Percentiles rank a stretch among this genome's conserved stretches.
Evolutionary conservation across 306 rosid genomes (phyloP).

Genomic region (Quercus agrifolia): DNA sequence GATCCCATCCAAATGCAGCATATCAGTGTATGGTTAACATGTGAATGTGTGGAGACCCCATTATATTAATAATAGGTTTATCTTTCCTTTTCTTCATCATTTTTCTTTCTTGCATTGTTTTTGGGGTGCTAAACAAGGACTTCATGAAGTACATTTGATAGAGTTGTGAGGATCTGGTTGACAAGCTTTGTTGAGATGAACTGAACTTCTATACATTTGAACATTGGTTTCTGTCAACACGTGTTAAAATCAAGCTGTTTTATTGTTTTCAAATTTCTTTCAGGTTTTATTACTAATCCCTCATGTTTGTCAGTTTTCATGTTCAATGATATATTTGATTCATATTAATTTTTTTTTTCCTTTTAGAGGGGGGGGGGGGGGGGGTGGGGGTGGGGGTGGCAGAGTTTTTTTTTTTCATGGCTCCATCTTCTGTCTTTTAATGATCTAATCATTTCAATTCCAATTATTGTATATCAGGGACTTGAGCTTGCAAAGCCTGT

Average conservation of each 20-base stretch:
- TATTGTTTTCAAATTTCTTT: neutral
- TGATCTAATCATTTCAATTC: conserved; percentile 8
- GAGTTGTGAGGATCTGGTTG: neutral
- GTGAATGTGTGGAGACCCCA: neutral
- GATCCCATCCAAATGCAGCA: neutral
- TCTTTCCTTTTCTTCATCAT: neutral
- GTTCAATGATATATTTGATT: neutral
- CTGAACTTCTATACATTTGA: neutral
- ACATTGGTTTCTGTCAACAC: neutral
- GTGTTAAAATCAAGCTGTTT: neutral
- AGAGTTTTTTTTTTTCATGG: neutral
- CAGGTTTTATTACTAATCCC: neutral
- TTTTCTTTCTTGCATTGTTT: neutral
- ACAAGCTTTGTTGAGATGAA: too few species aligned
- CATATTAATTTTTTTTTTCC: neutral
- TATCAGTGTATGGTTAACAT: neutral
- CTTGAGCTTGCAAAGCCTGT: conserved; percentile 50
- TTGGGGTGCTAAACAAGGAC: neutral
- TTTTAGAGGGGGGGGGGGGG: too few species aligned
- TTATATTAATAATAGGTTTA: neutral
- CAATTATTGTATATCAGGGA: conserved; percentile 43
- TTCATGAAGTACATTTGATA: neutral
- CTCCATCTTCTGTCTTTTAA: neutral
- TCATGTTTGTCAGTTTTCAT: neutral
- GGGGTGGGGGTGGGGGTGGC: neutral